phyloP scores from a whole-genome alignment of 208 protist genomes.

The Willaertia magna region DNA sequence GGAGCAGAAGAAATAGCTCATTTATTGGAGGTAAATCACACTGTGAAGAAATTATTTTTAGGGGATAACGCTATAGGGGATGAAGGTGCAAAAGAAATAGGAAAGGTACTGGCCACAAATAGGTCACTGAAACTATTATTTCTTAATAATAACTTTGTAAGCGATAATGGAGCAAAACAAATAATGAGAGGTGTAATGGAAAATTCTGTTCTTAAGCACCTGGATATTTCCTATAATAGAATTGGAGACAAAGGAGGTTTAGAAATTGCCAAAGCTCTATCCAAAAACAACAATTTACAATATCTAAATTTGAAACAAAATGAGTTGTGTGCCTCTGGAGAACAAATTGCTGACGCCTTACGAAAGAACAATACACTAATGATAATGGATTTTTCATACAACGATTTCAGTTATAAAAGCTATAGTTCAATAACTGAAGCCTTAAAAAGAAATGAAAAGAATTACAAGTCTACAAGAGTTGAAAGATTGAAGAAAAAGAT shows the following conservation, averaged over 20 bases:
- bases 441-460: conserved; percentile 19
- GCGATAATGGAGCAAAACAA: conserved; percentile 44
- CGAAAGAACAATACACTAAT: conserved; percentile 14
- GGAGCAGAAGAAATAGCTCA: conserved; percentile 43
- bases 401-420: conserved; percentile 72
- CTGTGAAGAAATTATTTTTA: conserved; percentile 38
- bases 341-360: conserved; percentile 21
- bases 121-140: conserved; percentile 51
- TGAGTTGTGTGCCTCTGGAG: conserved; percentile 17
- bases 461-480: not conserved
- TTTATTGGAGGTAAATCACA: conserved; percentile 53
- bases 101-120: conserved; percentile 43
- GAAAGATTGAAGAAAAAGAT: conserved; percentile 1
- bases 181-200: conserved; percentile 43
- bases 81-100: conserved; percentile 41
- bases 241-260: conserved; percentile 7
- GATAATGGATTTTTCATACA: conserved; percentile 66
- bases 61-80: conserved; percentile 47
- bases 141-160: conserved; percentile 60
- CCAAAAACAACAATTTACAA: conserved; percentile 46
- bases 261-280: not conserved
- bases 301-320: conserved; percentile 20
- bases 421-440: conserved; percentile 6
- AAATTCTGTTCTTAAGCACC: not conserved
- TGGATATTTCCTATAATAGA: not conserved